phyloP scores from a whole-genome alignment of 306 rosid genomes.

The Cucurbita maxima region DNA sequence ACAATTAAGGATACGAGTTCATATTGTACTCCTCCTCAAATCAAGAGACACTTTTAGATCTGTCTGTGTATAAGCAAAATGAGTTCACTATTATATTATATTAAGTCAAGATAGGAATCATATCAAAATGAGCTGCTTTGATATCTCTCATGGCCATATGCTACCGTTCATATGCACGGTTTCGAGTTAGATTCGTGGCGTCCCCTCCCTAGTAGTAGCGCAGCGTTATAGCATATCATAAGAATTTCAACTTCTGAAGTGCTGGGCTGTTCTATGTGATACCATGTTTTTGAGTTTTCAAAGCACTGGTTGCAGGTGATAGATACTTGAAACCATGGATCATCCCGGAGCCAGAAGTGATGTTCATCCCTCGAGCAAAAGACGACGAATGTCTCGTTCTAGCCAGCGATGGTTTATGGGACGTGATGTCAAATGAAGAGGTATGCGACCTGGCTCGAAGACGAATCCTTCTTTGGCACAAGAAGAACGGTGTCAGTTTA shows the following conservation, averaged over 20 bases:
- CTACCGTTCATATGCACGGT: background rate
- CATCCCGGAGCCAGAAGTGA: constrained; percentile 87
- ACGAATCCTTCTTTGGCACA: constrained; percentile 71
- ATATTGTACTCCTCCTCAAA: background rate
- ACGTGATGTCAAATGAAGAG: constrained; percentile 77
- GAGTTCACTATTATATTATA: background rate
- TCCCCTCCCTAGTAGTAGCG: background rate
- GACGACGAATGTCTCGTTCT: constrained; percentile 73
- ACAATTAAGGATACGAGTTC: background rate
- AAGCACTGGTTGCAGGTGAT: constrained; percentile 42
- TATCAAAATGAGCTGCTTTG: background rate
- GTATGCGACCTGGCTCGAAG: constrained; percentile 65
- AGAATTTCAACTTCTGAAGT: background rate
- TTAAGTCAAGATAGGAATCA: background rate
- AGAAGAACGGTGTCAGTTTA: constrained; percentile 42
- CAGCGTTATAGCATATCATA: background rate
- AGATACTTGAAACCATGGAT: constrained; percentile 89
- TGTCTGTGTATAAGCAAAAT: background rate
- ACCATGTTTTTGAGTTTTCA: background rate
- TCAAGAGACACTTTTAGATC: background rate
- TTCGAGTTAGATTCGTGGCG: background rate
- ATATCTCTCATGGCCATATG: background rate
- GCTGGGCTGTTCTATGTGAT: background rate
- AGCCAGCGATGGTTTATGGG: constrained; percentile 92
- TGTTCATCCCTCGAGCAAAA: constrained; percentile 51